Conservation (phyloP, 805 yeast species). For the Nakazawaea wickerhamii region DNA sequence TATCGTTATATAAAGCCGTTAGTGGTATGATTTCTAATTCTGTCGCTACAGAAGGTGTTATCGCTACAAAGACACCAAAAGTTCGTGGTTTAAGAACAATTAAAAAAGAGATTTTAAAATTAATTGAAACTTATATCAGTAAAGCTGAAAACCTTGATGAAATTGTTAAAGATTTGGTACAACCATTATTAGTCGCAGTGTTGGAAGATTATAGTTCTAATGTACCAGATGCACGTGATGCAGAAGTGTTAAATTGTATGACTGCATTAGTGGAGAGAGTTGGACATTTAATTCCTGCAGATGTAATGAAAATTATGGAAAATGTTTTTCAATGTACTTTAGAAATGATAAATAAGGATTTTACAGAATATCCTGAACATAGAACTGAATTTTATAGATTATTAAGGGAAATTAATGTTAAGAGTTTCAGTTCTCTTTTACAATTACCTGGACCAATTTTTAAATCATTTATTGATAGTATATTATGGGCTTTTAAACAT, state of each 20-base stretch:
- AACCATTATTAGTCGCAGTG: slow-evolving; percentile 78
- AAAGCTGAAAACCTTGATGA: slow-evolving; percentile 84
- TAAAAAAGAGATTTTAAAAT: slow-evolving; percentile 85
- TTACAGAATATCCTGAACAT: slow-evolving; percentile 96
- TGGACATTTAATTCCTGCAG: slow-evolving; percentile 83
- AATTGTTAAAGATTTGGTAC: slow-evolving; percentile 75
- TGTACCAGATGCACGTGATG: slow-evolving; percentile 96
- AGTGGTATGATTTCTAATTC: slow-evolving; percentile 77
- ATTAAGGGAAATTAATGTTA: slow-evolving; percentile 78
- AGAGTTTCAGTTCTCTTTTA: slow-evolving; percentile 79
- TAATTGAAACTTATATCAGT: slow-evolving; percentile 83
- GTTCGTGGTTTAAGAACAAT: slow-evolving; percentile 94
- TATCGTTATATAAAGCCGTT: slow-evolving; percentile 83
- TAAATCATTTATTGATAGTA: slow-evolving; percentile 86
- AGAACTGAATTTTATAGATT: slow-evolving; percentile 93
- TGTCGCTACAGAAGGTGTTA: slow-evolving; percentile 73
- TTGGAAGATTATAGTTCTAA: slow-evolving; percentile 83
- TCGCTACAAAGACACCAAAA: slow-evolving; percentile 92
- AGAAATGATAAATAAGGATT: slow-evolving; percentile 92
- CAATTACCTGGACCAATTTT: slow-evolving; percentile 90
- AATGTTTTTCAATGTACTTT: slow-evolving; percentile 92
- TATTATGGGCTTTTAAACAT: slow-evolving; percentile 97
- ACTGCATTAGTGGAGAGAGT: slow-evolving; percentile 84
- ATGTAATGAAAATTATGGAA: slow-evolving; percentile 80
- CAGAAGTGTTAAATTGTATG: slow-evolving; percentile 94